Evolutionary conservation across 2,329 filamentous ascomycete species (phyloP), one percentile per base, ranked within the genome.

Genomic region (Colletotrichum orbiculare): DNA sequence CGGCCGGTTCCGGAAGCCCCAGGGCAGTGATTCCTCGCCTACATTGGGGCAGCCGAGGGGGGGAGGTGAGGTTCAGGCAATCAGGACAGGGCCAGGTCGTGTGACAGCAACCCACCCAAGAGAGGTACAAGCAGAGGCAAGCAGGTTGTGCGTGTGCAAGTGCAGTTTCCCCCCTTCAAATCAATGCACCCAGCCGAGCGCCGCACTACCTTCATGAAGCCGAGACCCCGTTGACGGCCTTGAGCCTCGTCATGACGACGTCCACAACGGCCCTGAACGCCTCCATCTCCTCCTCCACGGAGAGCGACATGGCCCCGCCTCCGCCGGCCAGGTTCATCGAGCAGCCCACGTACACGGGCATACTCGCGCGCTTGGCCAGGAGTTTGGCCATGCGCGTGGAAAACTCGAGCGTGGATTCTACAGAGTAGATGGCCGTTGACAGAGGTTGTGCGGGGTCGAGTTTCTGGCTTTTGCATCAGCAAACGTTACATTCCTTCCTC

Each of bases 241-340:
- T 73, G 49, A 91, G 76, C 70, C 87, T 83, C 47, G 80, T 79
- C 73, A 89, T 80, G 12, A 94, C 85, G 50, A 91, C 87, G 64
- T 91, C 86, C 38, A 94, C 88, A 45, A 97, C 88, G 68, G 85
- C 86, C 72, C 87, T 88, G 71, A 97, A 90, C 0, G 91, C 93
- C 73, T 95, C 93, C 89, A 97, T 94, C 80, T 98, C 95, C 81
- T 98, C 96, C 74, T 97, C 94, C 7, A 95, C 88, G 0, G 89
- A 91, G 17, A 93, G 91, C 9, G 93, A 93, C 72, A 94, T 86
- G 2, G 90, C 91, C 6, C 89, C 85, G 72, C 84, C 88, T 12
- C 87, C 86, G 68, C 25, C 25, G 25, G 25, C 25, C 25, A 97
- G 88, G 69, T 90, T 93, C 72, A 96, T 88, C 39, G 94, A 97